Evolutionary conservation across 192 early-diverging fungal species (phyloP).

Genomic region (Backusella circina): DNA sequence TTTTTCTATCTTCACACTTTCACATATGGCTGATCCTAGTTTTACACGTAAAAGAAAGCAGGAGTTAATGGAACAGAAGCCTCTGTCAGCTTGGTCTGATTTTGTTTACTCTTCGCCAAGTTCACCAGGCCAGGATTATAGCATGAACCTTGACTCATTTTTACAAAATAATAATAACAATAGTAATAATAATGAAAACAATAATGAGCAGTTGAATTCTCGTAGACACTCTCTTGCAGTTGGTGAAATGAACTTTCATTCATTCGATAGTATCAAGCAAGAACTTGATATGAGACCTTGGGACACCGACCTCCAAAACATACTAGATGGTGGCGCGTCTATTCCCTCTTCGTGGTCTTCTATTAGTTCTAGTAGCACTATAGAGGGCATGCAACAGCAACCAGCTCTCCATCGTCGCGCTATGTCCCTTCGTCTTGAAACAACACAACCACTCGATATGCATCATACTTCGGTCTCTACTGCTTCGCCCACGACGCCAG

Average conservation of each 20-base stretch:
- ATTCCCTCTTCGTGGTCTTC: conserved; percentile 11
- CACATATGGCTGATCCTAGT: not conserved
- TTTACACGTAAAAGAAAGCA: conserved; percentile 15
- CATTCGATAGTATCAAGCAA: not conserved
- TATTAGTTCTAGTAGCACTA: not conserved
- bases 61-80: conserved; percentile 1
- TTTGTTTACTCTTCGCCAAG: conserved; percentile 13
- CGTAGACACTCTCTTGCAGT: conserved; percentile 28
- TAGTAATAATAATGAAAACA: not conserved
- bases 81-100: conserved; percentile 15
- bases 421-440: not conserved
- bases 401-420: conserved; percentile 2
- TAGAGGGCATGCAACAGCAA: not conserved
- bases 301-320: not conserved
- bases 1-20: not conserved
- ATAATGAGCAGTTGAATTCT: conserved; percentile 1
- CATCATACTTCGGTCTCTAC: not conserved
- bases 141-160: not conserved
- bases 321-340: not conserved
- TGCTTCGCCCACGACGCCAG: conserved; percentile 50
- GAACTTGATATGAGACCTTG: not conserved
- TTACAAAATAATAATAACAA: not conserved
- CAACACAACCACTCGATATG: not conserved
- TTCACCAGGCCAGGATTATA: conserved; percentile 10
- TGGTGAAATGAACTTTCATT: conserved; percentile 17